A percentile compares a stretch with the other conserved stretches of the same genome.
Evolutionary conservation across 306 rosid species (phyloP).

Genomic region (Vigna unguiculata): DNA sequence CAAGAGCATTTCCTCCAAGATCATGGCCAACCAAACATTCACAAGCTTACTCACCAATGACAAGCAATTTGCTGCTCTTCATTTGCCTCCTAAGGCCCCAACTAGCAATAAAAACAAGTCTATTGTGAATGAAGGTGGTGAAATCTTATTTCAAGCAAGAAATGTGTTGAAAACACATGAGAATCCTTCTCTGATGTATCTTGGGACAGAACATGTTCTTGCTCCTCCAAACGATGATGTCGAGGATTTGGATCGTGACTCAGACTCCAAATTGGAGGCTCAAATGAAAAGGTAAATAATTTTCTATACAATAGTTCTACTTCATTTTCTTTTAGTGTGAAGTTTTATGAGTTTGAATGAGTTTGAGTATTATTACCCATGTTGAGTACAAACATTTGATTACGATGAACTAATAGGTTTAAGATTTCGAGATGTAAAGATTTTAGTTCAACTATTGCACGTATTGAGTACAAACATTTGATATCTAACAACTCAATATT

Average conservation of each 20-base stretch:
- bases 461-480: too few species aligned
- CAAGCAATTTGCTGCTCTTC: conserved; percentile 9
- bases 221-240: not conserved
- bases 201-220: not conserved
- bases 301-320: not conserved
- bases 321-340: too few species aligned
- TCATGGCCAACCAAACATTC: conserved; percentile 20
- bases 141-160: conserved; percentile 33
- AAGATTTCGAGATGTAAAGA: too few species aligned
- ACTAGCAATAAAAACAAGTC: not conserved
- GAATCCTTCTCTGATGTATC: conserved; percentile 9
- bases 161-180: conserved; percentile 23
- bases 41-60: not conserved
- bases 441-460: too few species aligned
- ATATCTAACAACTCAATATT: too few species aligned
- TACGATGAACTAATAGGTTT: too few species aligned
- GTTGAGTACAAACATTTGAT: too few species aligned
- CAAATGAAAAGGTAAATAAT: conserved; percentile 18
- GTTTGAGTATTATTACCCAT: too few species aligned
- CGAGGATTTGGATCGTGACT: not conserved
- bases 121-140: not conserved
- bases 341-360: too few species aligned
- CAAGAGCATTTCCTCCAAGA: not conserved
- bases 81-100: conserved; percentile 2
- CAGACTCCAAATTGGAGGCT: not conserved